Evolutionary conservation across 2,329 filamentous ascomycete species (phyloP), one percentile per base, ranked within the genome.

Genomic region (Penicillium sp.): DNA sequence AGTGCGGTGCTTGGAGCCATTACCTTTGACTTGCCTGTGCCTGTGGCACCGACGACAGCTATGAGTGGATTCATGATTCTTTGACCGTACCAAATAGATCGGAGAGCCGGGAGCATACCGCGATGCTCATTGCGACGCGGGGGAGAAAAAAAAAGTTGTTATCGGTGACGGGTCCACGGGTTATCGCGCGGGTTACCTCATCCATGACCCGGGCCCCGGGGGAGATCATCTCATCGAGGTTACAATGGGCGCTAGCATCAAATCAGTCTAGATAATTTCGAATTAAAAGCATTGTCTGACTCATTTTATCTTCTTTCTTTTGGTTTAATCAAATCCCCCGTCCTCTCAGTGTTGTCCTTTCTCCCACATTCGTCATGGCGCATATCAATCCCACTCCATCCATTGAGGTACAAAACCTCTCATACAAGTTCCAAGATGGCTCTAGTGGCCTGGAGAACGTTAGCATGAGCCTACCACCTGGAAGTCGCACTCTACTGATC

Each of bases 1-100:
- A 28, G 32, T n/a, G 28, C 8, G 41, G 22, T 28, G 24, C 43
- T 33, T 38, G 37, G 54, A 73, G 63, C 75, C 55, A 73, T 63
- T 75, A 94, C 88, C 74, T 94, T 85, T 34, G 89, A 95, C 71
- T 95, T 95, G 54, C 91, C 91, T 1, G 90, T 96, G 51, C 90
- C 91, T 9, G 91, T 97, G 42, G 90, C 87, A 58, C 91, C 91
- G 43, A 96, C 77, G 53, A 97, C 79, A 43, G 88, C 83, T 61
- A 97, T 77, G 55, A 96, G 72, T 22, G 88, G 86, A 49, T 69
- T 60, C 63, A 68, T 69, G 35, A 53, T 60, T 44, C 48, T 22
- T 46, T 46, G 60, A 56, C 55, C 46, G 28, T 52, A 40, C 40
- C 53, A 51, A 37, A 64, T 31, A 39, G 53, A 56, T 52, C 57